Base-by-base conservation (phyloP, 2,329 filamentous ascomycete species). In the Orbilia oligospora region DNA sequence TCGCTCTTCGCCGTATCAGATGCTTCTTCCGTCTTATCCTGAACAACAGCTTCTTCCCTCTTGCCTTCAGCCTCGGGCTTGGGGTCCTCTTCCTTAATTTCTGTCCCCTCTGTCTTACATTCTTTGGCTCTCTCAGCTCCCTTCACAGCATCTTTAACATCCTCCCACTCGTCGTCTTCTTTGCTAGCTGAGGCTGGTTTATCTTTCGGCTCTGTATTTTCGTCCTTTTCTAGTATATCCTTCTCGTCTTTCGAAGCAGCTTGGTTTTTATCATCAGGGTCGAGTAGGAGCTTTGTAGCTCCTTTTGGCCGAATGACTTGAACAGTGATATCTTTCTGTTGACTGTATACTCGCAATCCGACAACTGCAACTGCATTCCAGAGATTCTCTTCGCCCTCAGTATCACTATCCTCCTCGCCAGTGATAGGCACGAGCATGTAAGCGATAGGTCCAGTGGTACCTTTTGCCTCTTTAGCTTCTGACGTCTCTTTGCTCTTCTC, bases 301-400 rank as follows among this genome's bases (percentile, higher is more conserved):
- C 38, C 71, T 63, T 78, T 38, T 41, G 76, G 46, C n/a, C 70
- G 73, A 48, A 78, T 61, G 22, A 82, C 68, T 10, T 77, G 64
- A 8, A 82, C 71, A 36, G 71, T 80, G 27, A 81, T 55, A 16
- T 73, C 80, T 20, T 80, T 72, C 30, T 81, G 73, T 63, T 82
- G 75, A 8, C 81, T 81, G 65, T 90, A 91, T 5, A 91, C 87
- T 3, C 89, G 87, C 65, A 91, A 84, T 0, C 90, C 89, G 0
- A 91, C 87, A 18, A 90, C 87, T 66, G 87, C 88, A 55, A 91
- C 86, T 3, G 89, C 89, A 82, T 91, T 90, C 89, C 90, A 91
- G 0, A 88, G 87, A 24, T 88, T 87, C 24, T 86, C 85, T 79
- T 88, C 87, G 61, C 87, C 87, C 71, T 89, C 88, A 80, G 89